Percentiles rank a stretch among this genome's conserved stretches.
Conservation (phyloP, 768 basidiomycete species). For the Heimioporus sp. region DNA sequence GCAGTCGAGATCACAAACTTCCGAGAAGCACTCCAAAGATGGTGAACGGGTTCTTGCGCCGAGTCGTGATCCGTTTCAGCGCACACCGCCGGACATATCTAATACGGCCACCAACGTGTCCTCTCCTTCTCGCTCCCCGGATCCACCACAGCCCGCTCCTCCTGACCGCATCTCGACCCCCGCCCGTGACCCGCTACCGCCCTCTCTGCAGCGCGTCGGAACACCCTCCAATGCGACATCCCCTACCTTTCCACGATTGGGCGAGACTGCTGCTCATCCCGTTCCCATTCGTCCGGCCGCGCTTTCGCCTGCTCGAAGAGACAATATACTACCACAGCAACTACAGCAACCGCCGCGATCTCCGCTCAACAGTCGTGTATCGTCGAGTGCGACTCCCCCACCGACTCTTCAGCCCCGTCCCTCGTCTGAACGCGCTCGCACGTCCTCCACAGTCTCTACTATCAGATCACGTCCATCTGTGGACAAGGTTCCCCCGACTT, state of each 20-base stretch:
- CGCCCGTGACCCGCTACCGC: slow-evolving; percentile 12
- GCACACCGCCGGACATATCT: slow-evolving; percentile 24
- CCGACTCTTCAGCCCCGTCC: slow-evolving; percentile 8
- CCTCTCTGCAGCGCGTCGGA: slow-evolving; percentile 15
- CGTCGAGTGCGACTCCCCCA: slow-evolving; percentile 11
- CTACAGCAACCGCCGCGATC: slow-evolving; percentile 6
- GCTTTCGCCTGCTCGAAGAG: slow-evolving; percentile 14
- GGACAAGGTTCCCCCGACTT: slow-evolving; percentile 15
- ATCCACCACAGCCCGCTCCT: slow-evolving; percentile 2
- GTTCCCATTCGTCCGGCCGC: slow-evolving; percentile 12
- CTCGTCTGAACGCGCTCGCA: slow-evolving; percentile 16
- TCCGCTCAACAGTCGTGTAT: slow-evolving; percentile 2
- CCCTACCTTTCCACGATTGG: slow-evolving; percentile 9
- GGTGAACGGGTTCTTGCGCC: slow-evolving; percentile 6
- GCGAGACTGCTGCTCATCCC: slow-evolving; percentile 8
- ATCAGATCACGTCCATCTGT: slow-evolving; percentile 14
- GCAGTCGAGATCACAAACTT: slow-evolving; percentile 32
- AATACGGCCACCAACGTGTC: not conserved
- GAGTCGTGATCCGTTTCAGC: slow-evolving; percentile 27
- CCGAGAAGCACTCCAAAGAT: slow-evolving; percentile 8
- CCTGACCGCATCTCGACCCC: slow-evolving; percentile 17
- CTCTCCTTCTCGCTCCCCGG: not conserved
- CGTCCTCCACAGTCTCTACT: slow-evolving; percentile 15
- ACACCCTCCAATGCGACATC: slow-evolving; percentile 18
- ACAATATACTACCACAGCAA: slow-evolving; percentile 6